These are phyloP conservation scores for Cryphonectria carpinicola DNA, from an alignment of 2,329 filamentous ascomycete genomes.

Conservation along the genomic window DNA sequence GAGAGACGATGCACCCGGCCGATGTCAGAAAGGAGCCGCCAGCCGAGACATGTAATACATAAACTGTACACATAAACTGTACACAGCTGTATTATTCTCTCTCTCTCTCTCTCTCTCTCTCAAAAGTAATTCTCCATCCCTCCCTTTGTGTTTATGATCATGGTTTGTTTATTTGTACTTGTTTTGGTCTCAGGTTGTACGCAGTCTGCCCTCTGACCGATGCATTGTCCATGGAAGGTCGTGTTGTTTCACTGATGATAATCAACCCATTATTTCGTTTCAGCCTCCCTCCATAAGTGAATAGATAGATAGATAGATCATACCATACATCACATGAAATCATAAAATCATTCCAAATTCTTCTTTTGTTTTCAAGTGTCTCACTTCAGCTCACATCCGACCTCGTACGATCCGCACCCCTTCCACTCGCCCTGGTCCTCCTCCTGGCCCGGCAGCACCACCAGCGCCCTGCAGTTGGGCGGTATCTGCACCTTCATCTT, in stretches of 20 bases:
- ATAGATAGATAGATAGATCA: no score
- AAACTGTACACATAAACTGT: no score
- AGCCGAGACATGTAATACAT: not conserved
- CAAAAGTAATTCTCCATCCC: not conserved
- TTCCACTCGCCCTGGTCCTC: conserved; percentile 24
- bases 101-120: no score
- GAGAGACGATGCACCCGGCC: not conserved
- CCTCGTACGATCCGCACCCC: conserved; percentile 22
- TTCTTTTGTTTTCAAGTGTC: not conserved
- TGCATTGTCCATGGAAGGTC: no score
- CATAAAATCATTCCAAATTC: not conserved
- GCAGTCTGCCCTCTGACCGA: no score
- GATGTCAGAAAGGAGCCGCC: not conserved
- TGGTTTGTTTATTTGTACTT: no score
- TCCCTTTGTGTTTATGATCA: not conserved
- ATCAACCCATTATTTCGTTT: no score
- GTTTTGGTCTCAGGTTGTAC: no score
- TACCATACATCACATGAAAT: no score
- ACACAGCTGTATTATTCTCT: no score
- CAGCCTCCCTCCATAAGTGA: no score
- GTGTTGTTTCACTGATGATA: no score
- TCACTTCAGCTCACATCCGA: conserved; percentile 2
- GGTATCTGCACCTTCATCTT: conserved; percentile 23
- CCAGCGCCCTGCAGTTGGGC: conserved; percentile 21
- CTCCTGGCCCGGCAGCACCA: conserved; percentile 23